Evolutionary conservation across 2,329 filamentous ascomycete species (phyloP), one percentile per base, ranked within the genome.

Genomic region (Fonsecaea erecta): DNA sequence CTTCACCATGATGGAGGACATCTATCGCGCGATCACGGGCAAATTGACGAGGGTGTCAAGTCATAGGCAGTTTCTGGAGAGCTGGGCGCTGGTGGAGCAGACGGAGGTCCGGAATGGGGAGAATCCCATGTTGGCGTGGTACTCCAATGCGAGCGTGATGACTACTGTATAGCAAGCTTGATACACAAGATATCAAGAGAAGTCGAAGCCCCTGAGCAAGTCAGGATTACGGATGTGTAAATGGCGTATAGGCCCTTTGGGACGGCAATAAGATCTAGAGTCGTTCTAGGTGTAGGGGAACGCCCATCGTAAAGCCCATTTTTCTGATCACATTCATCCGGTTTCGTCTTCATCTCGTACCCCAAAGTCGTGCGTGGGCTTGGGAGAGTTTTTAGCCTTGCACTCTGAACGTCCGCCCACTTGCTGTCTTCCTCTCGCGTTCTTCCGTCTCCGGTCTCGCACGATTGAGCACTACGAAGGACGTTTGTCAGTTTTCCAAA

Each of bases 371-470:
- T 30, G 40, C 43, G 40, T 46, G 21, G 18, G 43, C 43, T 48
- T 24, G 43, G 8, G 24, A 26, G 21, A 24, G 21, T 24, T 35
- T 35, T 59, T 62, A 72, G 7, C 66, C 71, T 63, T 88, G 86
- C 24, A 88, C 86, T 72, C 84, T 84, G 86, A 99, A 99, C 51
- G 93, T 96, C 74, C 95, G 88, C 70, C 95, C 95, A 77, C 92
- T 98, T 53, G 96, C 95, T 63, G 95, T 99, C 88, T 99, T 99
- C 75, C 92, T 89, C 81, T 99, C 96, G 82, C 94, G 94, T 80
- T 98, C 95, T 79, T 98, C 94, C 73, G 90, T 93, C 77, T 99
- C 95, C 51, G 95, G 96, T 74, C 95, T 87, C 66, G 95, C 95
- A 81, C 96, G 88, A 77, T 96, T 94, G 71, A 99, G 86, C n/a